phyloP scores from a whole-genome alignment of 2,329 filamentous ascomycete genomes.

The Byssothecium circinans region DNA sequence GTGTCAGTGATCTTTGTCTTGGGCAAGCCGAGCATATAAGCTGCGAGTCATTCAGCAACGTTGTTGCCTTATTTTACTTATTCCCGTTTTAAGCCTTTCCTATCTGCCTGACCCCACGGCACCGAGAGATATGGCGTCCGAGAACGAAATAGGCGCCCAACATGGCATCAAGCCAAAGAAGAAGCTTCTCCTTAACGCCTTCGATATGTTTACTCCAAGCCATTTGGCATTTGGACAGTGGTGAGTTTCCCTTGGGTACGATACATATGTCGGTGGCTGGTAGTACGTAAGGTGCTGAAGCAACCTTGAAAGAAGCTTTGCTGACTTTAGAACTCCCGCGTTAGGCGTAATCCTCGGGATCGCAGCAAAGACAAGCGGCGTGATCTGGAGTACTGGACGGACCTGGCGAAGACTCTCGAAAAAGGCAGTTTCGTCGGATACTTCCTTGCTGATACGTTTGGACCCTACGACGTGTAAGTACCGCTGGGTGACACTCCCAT shows the following conservation, averaged over 20 bases:
- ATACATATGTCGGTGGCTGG: no score
- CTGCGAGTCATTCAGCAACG: no score
- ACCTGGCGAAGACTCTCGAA: conserved; percentile 37
- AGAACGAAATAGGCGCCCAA: neutral
- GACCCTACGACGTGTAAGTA: conserved; percentile 69
- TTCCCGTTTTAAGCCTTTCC: no score
- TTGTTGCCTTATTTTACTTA: no score
- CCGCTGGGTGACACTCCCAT: no score
- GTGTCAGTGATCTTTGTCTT: no score
- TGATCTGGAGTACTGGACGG: conserved; percentile 22
- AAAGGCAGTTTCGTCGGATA: conserved; percentile 45
- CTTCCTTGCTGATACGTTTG: conserved; percentile 52
- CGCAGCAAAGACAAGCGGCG: conserved; percentile 17
- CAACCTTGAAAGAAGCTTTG: no score
- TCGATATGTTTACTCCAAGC: conserved; percentile 49
- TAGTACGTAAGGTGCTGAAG: no score
- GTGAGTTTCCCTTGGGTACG: neutral
- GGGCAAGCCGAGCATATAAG: no score
- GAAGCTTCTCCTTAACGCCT: conserved; percentile 12
- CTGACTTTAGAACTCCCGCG: no score
- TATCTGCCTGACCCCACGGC: neutral
- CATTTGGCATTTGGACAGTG: conserved; percentile 37
- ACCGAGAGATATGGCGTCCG: neutral
- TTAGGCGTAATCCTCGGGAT: conserved; percentile 10
- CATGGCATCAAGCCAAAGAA: conserved; percentile 25